Evolutionary conservation across 495 filamentous ascomycete genomes (phyloP), one percentile per base, ranked within the genome.

Genomic region (Lentithecium fluviatile): DNA sequence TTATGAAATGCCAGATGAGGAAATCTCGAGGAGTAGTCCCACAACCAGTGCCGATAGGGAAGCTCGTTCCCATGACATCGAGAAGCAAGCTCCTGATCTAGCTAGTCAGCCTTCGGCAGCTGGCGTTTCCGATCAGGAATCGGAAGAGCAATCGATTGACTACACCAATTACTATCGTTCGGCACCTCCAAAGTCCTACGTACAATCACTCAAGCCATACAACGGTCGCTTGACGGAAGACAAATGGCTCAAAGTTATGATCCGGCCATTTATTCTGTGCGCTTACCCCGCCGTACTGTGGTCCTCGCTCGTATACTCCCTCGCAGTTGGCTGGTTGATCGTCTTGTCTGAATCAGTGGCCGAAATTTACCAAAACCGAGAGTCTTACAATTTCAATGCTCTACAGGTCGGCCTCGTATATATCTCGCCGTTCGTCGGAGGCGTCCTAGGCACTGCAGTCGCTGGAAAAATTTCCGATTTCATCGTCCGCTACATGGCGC

Each of bases 291-390:
- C 89, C 0, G 88, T 98, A 13, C 82, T 98, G n/a, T 98, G 91
- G 92, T 93, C 88, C 38, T 76, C 90, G 0, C 79, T 88, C 0
- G 85, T 97, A 29, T 98, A 98, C 72, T 75, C 91, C 0, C 83
- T 94, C 65, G 90, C 88, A 1, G 81, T 97, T 13, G 92, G 92
- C n/a, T 97, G 94, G 94, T 77, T 98, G 45, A 96, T 98, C 60
- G 88, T 97, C 32, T 81, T 98, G 6, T 97, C 93, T 0, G 92
- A 97, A 74, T 67, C 74, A 70, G 87, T 87, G 0, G 83, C 96
- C 0, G 82, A 88, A 48, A 62, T 68, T 7, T 76, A 67, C 0
- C 77, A 83, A 47, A 89, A 96, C 58, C 97, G 87, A 72, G 93
- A 98, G 75, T 97, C 83, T 88, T 52, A 97, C 74, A 78, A 90